Evolutionary conservation across 2,329 filamentous ascomycete genomes (phyloP).

Genomic region (Hypoxylon sp.): DNA sequence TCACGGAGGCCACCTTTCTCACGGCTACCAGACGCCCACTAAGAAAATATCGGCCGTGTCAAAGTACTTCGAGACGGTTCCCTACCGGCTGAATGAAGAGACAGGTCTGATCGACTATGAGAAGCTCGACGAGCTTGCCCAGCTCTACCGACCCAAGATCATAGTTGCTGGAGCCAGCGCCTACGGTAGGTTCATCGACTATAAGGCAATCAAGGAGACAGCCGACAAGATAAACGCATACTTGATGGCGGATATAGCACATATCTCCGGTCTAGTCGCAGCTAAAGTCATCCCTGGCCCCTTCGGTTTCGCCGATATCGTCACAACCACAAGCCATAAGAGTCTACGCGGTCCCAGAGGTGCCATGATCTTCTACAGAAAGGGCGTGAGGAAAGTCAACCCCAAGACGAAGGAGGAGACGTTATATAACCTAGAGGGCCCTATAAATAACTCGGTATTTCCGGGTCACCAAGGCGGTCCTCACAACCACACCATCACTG

Average conservation of each 20-base stretch:
- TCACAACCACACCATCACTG: conserved; percentile 99
- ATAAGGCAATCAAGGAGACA: conserved; percentile 89
- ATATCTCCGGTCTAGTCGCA: conserved; percentile 94
- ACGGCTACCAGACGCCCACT: conserved; percentile 95
- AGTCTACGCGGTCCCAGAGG: conserved; percentile 93
- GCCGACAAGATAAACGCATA: conserved; percentile 93
- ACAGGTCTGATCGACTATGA: conserved; percentile 97
- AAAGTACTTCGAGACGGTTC: conserved; percentile 98
- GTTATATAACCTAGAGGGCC: conserved; percentile 88
- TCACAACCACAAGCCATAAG: conserved; percentile 99
- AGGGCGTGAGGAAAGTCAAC: conserved; percentile 85
- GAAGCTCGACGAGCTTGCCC: conserved; percentile 86
- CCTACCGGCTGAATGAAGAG: conserved; percentile 89
- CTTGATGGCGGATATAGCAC: conserved; percentile 94
- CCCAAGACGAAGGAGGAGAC: conserved; percentile 87
- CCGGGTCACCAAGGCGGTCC: conserved; percentile 97
- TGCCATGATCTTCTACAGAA: conserved; percentile 98
- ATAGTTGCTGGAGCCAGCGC: conserved; percentile 93
- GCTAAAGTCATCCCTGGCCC: conserved; percentile 92
- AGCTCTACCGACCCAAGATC: conserved; percentile 93
- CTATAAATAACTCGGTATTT: conserved; percentile 97
- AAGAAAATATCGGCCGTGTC: conserved; percentile 98
- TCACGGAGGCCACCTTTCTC: conserved; percentile 94
- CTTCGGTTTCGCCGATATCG: conserved; percentile 90
- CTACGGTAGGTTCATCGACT: conserved; percentile 96